A percentile compares a stretch with the other conserved stretches of the same genome.
Conservation (phyloP, 2,329 filamentous ascomycete genomes). For the Fusarium goolgardi region DNA sequence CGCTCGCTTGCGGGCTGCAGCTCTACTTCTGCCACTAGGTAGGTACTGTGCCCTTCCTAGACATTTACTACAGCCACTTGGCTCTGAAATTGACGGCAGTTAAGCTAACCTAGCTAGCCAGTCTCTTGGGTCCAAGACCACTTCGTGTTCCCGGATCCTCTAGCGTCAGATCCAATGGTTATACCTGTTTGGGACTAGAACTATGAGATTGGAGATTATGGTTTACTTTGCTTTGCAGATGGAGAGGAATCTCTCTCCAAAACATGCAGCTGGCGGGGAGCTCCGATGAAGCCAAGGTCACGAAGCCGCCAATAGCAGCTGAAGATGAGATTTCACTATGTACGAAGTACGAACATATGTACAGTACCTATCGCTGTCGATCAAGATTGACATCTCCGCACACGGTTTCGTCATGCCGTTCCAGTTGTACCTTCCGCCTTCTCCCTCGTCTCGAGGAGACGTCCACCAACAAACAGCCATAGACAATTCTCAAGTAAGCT, state of each 20-base stretch:
- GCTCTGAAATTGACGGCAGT: slow-evolving; percentile 17
- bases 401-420: slow-evolving; percentile 17
- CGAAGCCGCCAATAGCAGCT: slow-evolving; percentile 18
- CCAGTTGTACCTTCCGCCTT: slow-evolving; percentile 21
- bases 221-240: slow-evolving; percentile 18
- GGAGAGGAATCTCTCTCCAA: background rate
- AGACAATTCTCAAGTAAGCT: slow-evolving; percentile 17
- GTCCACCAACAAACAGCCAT: background rate
- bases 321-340: background rate
- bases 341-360: background rate
- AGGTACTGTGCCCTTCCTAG: background rate
- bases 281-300: slow-evolving; percentile 23
- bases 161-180: slow-evolving; percentile 14
- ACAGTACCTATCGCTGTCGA: background rate
- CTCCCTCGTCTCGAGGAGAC: background rate
- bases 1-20: slow-evolving; percentile 8
- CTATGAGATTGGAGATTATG: slow-evolving; percentile 10
- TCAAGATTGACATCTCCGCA: background rate
- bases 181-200: slow-evolving; percentile 11
- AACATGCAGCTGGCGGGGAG: slow-evolving; percentile 24
- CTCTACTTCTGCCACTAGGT: slow-evolving; percentile 9
- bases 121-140: slow-evolving; percentile 26
- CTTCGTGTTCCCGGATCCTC: slow-evolving; percentile 32
- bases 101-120: slow-evolving; percentile 11
- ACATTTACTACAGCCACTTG: background rate